phyloP scores from a whole-genome alignment of 345 rosid genomes.

The Salix purpurea region DNA sequence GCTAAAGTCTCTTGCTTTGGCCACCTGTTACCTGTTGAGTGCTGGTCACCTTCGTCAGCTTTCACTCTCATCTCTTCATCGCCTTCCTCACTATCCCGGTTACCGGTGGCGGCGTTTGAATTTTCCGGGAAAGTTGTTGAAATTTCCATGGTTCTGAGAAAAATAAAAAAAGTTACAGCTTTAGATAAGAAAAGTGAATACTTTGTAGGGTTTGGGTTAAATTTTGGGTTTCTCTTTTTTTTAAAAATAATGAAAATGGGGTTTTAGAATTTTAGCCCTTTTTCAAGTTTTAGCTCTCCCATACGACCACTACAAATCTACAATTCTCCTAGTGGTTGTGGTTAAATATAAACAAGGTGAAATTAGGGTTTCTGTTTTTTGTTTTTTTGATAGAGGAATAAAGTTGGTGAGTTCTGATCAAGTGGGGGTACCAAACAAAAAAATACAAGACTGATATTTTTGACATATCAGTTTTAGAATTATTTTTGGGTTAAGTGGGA shows the following conservation, averaged over 20 bases:
- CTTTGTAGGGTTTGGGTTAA: constrained; percentile 18
- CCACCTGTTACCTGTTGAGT: constrained; percentile 24
- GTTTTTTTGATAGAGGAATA: neutral
- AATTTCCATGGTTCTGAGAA: constrained; percentile 28
- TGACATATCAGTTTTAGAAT: constrained; percentile 15
- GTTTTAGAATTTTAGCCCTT: constrained; percentile 4
- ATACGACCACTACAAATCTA: neutral
- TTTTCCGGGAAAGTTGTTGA: constrained; percentile 35
- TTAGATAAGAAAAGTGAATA: constrained; percentile 14
- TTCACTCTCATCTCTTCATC: constrained; percentile 21
- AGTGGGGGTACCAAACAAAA: constrained; percentile 2
- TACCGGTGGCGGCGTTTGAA: constrained; percentile 8
- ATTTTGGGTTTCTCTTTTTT: neutral
- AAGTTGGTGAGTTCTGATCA: constrained; percentile 7
- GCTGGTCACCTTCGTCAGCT: constrained; percentile 40
- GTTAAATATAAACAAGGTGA: constrained; percentile 16
- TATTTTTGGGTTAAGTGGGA: neutral
- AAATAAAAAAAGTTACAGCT: constrained; percentile 24
- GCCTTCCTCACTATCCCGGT: constrained; percentile 19
- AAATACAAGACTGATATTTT: constrained; percentile 8
- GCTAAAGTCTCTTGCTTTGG: constrained; percentile 26
- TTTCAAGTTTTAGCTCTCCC: neutral
- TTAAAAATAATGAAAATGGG: neutral
- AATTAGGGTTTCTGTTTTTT: constrained; percentile 23
- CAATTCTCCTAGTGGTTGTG: constrained; percentile 10